Evolutionary conservation across 306 rosid genomes (phyloP), one percentile per base, ranked within the genome.

Genomic region (Lathyrus sativus): DNA sequence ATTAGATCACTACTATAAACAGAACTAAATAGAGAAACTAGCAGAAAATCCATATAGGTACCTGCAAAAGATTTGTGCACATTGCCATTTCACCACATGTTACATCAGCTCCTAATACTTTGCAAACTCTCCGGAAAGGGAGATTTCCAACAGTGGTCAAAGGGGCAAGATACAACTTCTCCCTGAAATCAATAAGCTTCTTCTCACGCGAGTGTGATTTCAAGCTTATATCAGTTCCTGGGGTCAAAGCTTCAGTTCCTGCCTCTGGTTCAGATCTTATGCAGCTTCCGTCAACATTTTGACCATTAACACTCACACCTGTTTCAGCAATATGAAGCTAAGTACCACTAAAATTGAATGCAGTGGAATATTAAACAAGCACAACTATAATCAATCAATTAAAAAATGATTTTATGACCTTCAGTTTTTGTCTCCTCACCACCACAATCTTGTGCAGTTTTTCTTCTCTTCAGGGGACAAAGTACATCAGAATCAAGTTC

Each of bases 71-170:
- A 86, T 93, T 93, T 31, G 91, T 81, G 84, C 98, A 93, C 96
- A 92, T 90, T 66, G 97, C 97, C 98, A 93, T 93, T 87, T 93
- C 98, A 65, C 97, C 97, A 60, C 97, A 90, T 37, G 97, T 93
- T 56, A 93, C 79, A 68, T 90, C 98, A 26, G 96, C 93, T 62
- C 97, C 96, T 56, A 93, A 84, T 38, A 63, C 89, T 86, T 90
- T 93, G 86, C 97, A 90, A 74, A 90, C 91, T 86, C 98, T 90
- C 79, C 98, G 82, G 70, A 93, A 93, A 68, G 98, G 98, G 54
- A 93, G 96, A 82, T 93, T 92, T 51, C 98, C 98, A 70, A 90
- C 98, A 7, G 98, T 93, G 44, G 98, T 93, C 79, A 90, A 83
- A 78, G 98, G 96, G 13, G 98, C 98, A 74, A 93, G 95, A 78